Percentiles rank a stretch among this genome's conserved stretches.
Conservation (phyloP, 768 basidiomycete genomes). For the Suillus spraguei region DNA sequence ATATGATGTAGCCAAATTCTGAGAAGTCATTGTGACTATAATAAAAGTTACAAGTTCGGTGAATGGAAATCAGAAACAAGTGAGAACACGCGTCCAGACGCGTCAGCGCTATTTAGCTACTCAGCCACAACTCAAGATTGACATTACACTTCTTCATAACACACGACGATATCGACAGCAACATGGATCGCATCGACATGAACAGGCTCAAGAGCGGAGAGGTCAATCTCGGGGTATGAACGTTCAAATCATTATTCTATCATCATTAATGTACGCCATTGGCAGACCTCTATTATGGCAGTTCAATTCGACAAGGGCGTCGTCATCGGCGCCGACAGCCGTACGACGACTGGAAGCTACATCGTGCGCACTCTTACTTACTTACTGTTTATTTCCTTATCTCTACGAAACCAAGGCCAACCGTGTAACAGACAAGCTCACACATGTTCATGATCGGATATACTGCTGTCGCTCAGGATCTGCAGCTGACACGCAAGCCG, state of each 20-base stretch:
- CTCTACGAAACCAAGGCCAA: slow-evolving; percentile 65
- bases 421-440: slow-evolving; percentile 98
- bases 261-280: slow-evolving; percentile 6
- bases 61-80: slow-evolving; percentile 4
- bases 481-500: slow-evolving; percentile 95
- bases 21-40: slow-evolving; percentile 45
- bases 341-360: slow-evolving; percentile 96
- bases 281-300: slow-evolving; percentile 98
- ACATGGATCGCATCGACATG: slow-evolving; percentile 76
- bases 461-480: slow-evolving; percentile 99
- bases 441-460: slow-evolving; percentile 94
- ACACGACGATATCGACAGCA: slow-evolving; percentile 21
- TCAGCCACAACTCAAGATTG: slow-evolving; percentile 24
- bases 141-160: slow-evolving; percentile 16
- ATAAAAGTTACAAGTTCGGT: neutral
- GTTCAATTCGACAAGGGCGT: slow-evolving; percentile 96
- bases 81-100: slow-evolving; percentile 47
- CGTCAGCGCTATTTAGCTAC: slow-evolving; percentile 44
- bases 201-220: slow-evolving; percentile 90
- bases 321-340: slow-evolving; percentile 94
- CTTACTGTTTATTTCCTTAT: slow-evolving; percentile 6
- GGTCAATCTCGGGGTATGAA: slow-evolving; percentile 92
- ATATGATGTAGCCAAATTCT: slow-evolving; percentile 62
- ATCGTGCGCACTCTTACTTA: slow-evolving; percentile 60
- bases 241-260: neutral